A percentile compares a stretch with the other conserved stretches of the same genome.
Evolutionary conservation across 2,329 filamentous ascomycete genomes (phyloP).

Genomic region (Penicillium sp.): DNA sequence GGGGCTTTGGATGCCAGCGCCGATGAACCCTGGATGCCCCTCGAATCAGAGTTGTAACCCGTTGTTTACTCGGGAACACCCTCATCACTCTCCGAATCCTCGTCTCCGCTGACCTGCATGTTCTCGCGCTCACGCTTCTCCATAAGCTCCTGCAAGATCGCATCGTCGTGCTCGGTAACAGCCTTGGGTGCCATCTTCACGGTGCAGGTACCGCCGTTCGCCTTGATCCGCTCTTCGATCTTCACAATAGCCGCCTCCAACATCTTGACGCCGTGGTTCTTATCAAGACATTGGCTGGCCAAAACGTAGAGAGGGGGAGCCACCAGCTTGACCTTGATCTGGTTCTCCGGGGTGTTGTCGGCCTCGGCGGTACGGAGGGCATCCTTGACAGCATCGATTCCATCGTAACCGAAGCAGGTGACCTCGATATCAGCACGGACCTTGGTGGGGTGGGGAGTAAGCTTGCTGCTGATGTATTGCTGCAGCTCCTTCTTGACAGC

Average conservation of each 20-base stretch:
- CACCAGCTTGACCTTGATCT: constrained; percentile 98
- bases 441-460: constrained; percentile 98
- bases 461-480: constrained; percentile 92
- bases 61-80: constrained; percentile 59
- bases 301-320: constrained; percentile 95
- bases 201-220: constrained; percentile 72
- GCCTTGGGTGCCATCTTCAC: constrained; percentile 99
- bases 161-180: constrained; percentile 97
- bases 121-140: constrained; percentile 99
- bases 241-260: constrained; percentile 88
- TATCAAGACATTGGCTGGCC: constrained; percentile 93
- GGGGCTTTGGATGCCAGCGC: constrained; percentile 16
- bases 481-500: constrained; percentile 85
- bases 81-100: constrained; percentile 93
- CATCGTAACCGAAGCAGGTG: constrained; percentile 92
- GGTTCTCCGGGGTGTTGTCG: constrained; percentile 84
- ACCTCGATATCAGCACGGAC: constrained; percentile 97
- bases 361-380: constrained; percentile 89
- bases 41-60: constrained; percentile 9
- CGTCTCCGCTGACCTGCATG: constrained; percentile 94
- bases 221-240: constrained; percentile 76
- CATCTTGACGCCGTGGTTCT: constrained; percentile 76
- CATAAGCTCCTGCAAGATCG: constrained; percentile 95
- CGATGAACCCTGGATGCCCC: constrained; percentile 18
- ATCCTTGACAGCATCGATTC: constrained; percentile 95